Evolutionary conservation across 1,139 yeast species (phyloP).

Genomic region (Geotrichum candidum): DNA sequence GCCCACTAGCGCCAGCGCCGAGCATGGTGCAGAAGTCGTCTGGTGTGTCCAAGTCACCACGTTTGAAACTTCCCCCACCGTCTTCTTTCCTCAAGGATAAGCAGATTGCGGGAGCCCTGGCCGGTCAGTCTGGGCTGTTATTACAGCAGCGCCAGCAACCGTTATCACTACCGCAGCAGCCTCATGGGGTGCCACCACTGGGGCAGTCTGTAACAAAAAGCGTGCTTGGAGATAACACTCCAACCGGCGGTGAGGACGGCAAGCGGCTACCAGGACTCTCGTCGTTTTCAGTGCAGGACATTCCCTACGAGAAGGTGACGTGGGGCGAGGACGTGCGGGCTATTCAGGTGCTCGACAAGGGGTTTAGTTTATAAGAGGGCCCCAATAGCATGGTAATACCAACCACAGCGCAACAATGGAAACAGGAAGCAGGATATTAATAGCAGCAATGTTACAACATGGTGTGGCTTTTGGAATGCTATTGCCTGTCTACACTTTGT

Average conservation of each 20-base stretch:
- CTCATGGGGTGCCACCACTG: not conserved
- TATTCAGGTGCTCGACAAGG: slow-evolving; percentile 30
- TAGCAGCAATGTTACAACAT: no score
- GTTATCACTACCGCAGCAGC: not conserved
- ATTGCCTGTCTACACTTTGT: not conserved
- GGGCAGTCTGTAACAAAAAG: not conserved
- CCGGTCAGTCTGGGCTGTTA: not conserved
- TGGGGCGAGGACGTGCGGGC: slow-evolving; percentile 34
- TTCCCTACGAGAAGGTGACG: slow-evolving; percentile 25
- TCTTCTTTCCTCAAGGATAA: slow-evolving; percentile 1
- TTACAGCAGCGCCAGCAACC: not conserved
- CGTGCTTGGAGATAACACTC: not conserved
- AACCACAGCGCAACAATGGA: no score
- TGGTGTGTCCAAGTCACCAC: not conserved
- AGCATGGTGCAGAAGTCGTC: not conserved
- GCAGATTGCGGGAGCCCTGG: not conserved
- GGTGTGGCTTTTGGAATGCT: no score
- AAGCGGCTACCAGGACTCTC: slow-evolving; percentile 8
- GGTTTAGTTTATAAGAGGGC: slow-evolving; percentile 19
- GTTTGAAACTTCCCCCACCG: slow-evolving; percentile 1
- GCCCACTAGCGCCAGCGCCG: slow-evolving; percentile 1
- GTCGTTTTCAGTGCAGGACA: slow-evolving; percentile 23
- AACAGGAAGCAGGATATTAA: no score
- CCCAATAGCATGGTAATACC: no score
- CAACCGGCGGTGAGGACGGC: not conserved